These are phyloP conservation scores for Polytrichum commune DNA, from an alignment of 225 moss, liverwort and hornwort species.

Conservation along the genomic window DNA sequence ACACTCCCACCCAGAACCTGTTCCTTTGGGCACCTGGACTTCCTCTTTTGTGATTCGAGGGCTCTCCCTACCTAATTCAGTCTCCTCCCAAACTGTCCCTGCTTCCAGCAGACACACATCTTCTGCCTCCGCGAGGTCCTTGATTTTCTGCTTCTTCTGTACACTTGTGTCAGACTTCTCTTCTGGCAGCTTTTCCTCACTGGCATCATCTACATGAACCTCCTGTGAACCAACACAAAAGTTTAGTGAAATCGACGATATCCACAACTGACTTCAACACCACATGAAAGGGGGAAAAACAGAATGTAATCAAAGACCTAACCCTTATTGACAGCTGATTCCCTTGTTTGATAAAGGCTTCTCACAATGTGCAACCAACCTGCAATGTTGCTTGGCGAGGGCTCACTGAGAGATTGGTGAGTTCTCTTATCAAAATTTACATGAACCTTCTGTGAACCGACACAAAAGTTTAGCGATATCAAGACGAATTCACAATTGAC, in stretches of 20 bases:
- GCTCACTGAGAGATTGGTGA: not conserved
- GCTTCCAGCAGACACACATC: not conserved
- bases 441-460: no score
- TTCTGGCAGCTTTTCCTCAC: not conserved
- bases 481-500: no score
- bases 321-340: not conserved
- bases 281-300: not conserved
- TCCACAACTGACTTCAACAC: not conserved
- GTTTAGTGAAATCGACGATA: not conserved
- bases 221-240: constrained; percentile 1
- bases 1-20: not conserved
- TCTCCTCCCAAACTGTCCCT: not conserved
- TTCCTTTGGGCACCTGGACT: not conserved
- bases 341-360: not conserved
- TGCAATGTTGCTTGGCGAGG: not conserved
- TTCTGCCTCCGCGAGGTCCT: not conserved
- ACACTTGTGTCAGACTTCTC: not conserved
- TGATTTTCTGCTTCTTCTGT: not conserved
- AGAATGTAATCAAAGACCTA: not conserved
- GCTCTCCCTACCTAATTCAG: not conserved
- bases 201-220: no score
- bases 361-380: not conserved
- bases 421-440: no score
- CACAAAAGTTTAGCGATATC: no score
- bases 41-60: no score